Evolutionary conservation across 2,329 filamentous ascomycete genomes (phyloP), one percentile per base, ranked within the genome.

Genomic region (Pseudomassariella vexata): DNA sequence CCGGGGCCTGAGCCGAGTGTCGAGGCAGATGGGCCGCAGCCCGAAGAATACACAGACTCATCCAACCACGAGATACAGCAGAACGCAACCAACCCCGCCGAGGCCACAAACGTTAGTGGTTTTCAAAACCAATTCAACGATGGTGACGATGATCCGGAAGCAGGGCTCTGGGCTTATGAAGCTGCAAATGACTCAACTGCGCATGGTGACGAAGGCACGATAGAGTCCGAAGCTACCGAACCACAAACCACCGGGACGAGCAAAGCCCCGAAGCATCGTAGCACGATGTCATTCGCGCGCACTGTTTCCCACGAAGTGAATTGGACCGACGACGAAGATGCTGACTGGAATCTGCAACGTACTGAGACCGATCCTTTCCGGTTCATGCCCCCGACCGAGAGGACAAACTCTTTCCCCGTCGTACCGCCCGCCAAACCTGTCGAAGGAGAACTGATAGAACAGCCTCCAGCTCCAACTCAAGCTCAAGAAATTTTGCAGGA

Each of bases 231-330:
- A 8, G 23, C 36, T 19, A 30, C 32, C 17, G 39, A 39, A 17
- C 23, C 32, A 11, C 38, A 41, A 21, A 25, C 38, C 9, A 37
- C 32, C 6, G 26, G 42, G 12, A 36, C 47, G 16, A 37, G 49
- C 21, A 56, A 59, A 14, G 47, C 55, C 12, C 60, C 65, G 17
- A 75, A 76, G 41, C 76, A 80, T 49, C 53, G 67, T 8, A 81
- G 75, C 52, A 76, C 68, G 28, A 66, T 71, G 50, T 82, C 78
- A 0, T 82, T 82, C 54, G 66, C 37, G 9, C 69, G 77, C 21
- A 82, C 78, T 2, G 75, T 79, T 9, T 72, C 76, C 9, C 70
- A 79, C 36, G 75, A 79, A 32, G 59, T 79, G 16, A 77, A 63
- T 50, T 79, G 74, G 57, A 66, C 64, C 35, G 67, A 68, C 25